A percentile compares a stretch with the other conserved stretches of the same genome.
Evolutionary conservation across 2,329 filamentous ascomycete genomes (phyloP).

Genomic region (Lachnellula hyalina): DNA sequence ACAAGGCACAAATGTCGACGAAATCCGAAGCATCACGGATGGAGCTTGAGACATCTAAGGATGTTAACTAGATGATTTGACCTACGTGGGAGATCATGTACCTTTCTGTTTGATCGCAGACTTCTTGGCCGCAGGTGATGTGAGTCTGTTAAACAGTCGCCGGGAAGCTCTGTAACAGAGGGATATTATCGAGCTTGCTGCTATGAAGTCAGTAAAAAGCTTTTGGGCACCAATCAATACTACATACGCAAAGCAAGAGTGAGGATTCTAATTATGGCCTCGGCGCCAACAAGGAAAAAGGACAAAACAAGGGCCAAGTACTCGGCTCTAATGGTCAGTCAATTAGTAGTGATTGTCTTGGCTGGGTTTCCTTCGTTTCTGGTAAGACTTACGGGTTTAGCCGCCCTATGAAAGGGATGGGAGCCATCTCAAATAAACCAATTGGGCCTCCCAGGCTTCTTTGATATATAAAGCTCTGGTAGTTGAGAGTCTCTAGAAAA

Average conservation of each 20-base stretch:
- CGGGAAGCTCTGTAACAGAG: slow-evolving; percentile 81
- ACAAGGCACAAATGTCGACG: slow-evolving; percentile 85
- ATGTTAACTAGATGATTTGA: slow-evolving; percentile 49
- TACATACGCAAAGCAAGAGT: slow-evolving; percentile 78
- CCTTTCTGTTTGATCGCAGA: slow-evolving; percentile 63
- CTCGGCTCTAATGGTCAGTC: slow-evolving; percentile 55
- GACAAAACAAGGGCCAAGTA: slow-evolving; percentile 84
- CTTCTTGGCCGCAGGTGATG: slow-evolving; percentile 62
- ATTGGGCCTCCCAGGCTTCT: neutral
- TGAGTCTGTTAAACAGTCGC: slow-evolving; percentile 73
- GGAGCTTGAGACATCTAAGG: slow-evolving; percentile 59
- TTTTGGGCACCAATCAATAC: neutral
- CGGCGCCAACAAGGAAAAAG: slow-evolving; percentile 74
- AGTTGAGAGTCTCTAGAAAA: neutral
- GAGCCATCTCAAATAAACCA: slow-evolving; percentile 27
- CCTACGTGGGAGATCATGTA: slow-evolving; percentile 49
- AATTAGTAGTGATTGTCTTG: slow-evolving; percentile 2
- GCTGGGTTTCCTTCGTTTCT: neutral
- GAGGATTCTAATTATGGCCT: slow-evolving; percentile 76
- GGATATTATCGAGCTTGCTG: slow-evolving; percentile 72
- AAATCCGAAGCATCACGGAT: slow-evolving; percentile 89
- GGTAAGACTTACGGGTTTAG: slow-evolving; percentile 33
- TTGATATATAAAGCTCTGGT: neutral
- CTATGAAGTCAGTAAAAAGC: slow-evolving; percentile 4
- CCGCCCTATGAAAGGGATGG: slow-evolving; percentile 38